Base-by-base conservation (phyloP, 2,329 filamentous ascomycete genomes). In the Incumbomyces delicatus region DNA sequence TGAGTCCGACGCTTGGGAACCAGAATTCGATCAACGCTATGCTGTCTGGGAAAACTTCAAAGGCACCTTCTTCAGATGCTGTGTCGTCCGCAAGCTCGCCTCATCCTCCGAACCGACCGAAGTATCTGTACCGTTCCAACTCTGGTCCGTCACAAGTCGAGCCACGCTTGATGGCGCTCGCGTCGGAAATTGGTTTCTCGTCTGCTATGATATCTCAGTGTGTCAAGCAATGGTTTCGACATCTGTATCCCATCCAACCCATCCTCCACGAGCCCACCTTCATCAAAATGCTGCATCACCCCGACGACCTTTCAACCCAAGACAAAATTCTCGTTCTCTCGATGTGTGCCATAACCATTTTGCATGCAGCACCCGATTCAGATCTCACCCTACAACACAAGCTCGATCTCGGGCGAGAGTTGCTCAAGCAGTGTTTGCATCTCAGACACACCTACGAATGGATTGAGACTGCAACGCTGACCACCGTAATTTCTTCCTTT, bases 191-290 rank as follows among this genome's bases (percentile, higher is more conserved):
- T 34, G 54, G 53, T 12, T 41, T 57, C 42, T 57, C 55, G 27
- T 48, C 49, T 3, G 47, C 47, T 12, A 44, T 57, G n/a, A 53
- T 57, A 50, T 55, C 52, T n/a, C 55, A 56, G 33, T 57, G 55
- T 38, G 48, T 57, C 29, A 48, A 52, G 30, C 55, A 56, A 41
- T 57, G 56, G 39, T 57, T 57, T 34, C 38, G 47, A 41, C 54
- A 56, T 36, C 37, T 57, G 13, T 57, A 57, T 40, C 48, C 55
- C 1, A 57, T 57, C 14, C 49, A 50, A 6, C 55, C 55, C 13
- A 52, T 56, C 16, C 51, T 57, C 16, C 55, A 57, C 40, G 55
- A 57, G 40, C 20, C 42, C 3, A 48, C 49, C 22, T 54, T 57
- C 29, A 32, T 49, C 17, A 42, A 47, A 17, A 50, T 53, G 8